These are phyloP conservation scores for Globisporangium viniferum DNA, from an alignment of 352 stramenopile species.

Conservation along the genomic window DNA sequence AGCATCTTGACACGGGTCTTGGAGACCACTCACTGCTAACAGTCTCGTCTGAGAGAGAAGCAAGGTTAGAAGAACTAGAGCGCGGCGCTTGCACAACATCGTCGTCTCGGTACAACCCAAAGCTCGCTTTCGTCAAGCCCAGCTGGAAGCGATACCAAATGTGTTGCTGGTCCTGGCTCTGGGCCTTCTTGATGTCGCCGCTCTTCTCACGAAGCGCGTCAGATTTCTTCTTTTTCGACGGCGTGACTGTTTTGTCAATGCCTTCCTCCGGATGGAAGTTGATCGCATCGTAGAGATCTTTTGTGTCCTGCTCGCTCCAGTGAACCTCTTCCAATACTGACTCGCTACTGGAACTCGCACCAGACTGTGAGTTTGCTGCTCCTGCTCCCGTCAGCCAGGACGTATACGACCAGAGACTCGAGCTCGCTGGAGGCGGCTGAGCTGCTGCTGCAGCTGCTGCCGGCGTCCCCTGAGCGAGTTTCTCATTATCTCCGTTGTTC, in stretches of 20 bases:
- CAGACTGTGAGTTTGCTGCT: slow-evolving; percentile 1
- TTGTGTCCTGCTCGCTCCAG: slow-evolving; percentile 85
- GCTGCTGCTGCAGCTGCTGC: slow-evolving; percentile 5
- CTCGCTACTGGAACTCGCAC: neutral
- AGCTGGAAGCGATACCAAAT: slow-evolving; percentile 83
- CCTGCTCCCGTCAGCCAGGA: slow-evolving; percentile 47
- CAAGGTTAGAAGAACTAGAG: slow-evolving; percentile 5
- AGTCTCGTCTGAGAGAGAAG: neutral
- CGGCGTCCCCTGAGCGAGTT: neutral
- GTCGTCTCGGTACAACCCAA: slow-evolving; percentile 48
- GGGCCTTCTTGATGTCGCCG: neutral
- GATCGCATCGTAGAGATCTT: slow-evolving; percentile 77
- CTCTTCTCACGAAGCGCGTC: neutral
- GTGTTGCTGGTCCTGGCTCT: slow-evolving; percentile 45
- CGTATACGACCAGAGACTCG: slow-evolving; percentile 68
- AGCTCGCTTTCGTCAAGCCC: slow-evolving; percentile 45
- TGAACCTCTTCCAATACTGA: slow-evolving; percentile 43
- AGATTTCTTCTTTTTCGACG: slow-evolving; percentile 1
- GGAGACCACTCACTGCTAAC: slow-evolving; percentile 1
- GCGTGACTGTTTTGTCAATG: slow-evolving; percentile 14
- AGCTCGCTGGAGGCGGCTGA: slow-evolving; percentile 32
- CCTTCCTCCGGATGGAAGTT: slow-evolving; percentile 65
- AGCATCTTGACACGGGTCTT: neutral
- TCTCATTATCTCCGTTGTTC: slow-evolving; percentile 12
- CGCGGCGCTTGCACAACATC: slow-evolving; percentile 14